A percentile compares a stretch with the other conserved stretches of the same genome.
Conservation (phyloP, 2,329 filamentous ascomycete species). For the Beauveria rudraprayagi region DNA sequence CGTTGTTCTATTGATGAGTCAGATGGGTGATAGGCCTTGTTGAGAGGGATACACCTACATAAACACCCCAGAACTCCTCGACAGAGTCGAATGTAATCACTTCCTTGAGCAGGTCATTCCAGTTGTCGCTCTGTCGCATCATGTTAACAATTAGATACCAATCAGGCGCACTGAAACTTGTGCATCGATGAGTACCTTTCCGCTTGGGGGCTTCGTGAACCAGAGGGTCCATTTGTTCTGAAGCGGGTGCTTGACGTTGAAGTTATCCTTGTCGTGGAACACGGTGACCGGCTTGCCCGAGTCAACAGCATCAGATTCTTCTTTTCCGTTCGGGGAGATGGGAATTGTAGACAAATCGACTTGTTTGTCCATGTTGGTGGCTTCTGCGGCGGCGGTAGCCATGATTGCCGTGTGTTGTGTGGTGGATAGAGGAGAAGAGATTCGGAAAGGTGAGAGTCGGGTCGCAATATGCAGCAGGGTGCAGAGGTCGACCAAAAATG, state of each 20-base stretch:
- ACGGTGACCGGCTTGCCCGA: conserved; percentile 72
- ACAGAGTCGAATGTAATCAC: conserved; percentile 98
- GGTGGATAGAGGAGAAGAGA: background rate
- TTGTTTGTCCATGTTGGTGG: conserved; percentile 39
- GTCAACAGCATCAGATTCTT: conserved; percentile 40
- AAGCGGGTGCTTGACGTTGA: conserved; percentile 98
- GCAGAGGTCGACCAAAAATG: conserved; percentile 5
- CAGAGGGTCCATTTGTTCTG: conserved; percentile 98
- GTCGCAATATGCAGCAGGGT: conserved; percentile 16
- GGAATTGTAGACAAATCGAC: conserved; percentile 62
- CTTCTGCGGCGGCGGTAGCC: conserved; percentile 27
- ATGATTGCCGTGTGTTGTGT: conserved; percentile 17
- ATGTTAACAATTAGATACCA: conserved; percentile 16
- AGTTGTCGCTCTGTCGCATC: conserved; percentile 76
- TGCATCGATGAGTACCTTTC: conserved; percentile 56
- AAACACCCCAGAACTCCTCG: conserved; percentile 99
- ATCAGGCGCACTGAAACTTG: conserved; percentile 16
- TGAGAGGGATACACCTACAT: conserved; percentile 54
- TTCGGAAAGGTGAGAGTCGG: conserved; percentile 12
- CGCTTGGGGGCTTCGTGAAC: conserved; percentile 97
- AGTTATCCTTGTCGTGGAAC: conserved; percentile 97
- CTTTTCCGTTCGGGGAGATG: conserved; percentile 53
- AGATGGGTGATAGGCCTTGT: conserved; percentile 13
- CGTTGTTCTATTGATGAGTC: conserved; percentile 70
- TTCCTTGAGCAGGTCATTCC: conserved; percentile 96